These are phyloP conservation scores for Fusarium musae DNA, from an alignment of 2,329 filamentous ascomycete species.

Conservation along the genomic window DNA sequence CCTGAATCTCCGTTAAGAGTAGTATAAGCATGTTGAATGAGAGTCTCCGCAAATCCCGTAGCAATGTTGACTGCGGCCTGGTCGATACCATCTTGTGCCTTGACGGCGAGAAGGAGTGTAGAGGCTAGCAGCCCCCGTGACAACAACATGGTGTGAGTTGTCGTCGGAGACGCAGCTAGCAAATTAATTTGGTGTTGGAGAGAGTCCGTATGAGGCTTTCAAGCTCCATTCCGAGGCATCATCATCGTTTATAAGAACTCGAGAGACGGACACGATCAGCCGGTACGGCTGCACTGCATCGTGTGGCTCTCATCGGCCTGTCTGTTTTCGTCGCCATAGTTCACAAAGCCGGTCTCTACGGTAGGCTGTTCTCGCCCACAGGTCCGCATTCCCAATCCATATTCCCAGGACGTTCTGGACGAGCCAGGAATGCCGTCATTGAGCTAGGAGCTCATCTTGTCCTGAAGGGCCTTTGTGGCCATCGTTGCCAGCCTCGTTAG, in stretches of 20 bases:
- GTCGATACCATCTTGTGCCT: conserved; percentile 27
- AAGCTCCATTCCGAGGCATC: not conserved
- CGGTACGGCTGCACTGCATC: not conserved
- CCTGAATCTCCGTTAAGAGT: conserved; percentile 16
- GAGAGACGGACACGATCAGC: not conserved
- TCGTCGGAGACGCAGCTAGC: conserved; percentile 21
- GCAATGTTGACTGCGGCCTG: conserved; percentile 25
- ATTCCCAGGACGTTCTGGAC: conserved; percentile 14
- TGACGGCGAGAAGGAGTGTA: conserved; percentile 25
- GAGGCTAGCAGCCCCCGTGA: conserved; percentile 33
- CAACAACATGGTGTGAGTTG: conserved; percentile 38
- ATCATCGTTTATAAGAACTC: conserved; percentile 25
- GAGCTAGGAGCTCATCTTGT: conserved; percentile 6
- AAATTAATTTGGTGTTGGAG: conserved; percentile 18
- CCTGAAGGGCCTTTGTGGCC: not conserved
- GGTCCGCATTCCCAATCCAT: conserved; percentile 27
- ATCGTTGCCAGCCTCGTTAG: conserved; percentile 5
- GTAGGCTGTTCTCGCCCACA: conserved; percentile 26
- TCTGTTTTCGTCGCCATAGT: conserved; percentile 34
- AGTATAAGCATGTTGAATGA: conserved; percentile 23
- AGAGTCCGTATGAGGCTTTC: not conserved
- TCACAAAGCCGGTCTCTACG: not conserved
- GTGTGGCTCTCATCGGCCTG: conserved; percentile 15
- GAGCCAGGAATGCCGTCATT: conserved; percentile 30
- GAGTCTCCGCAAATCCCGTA: conserved; percentile 19